A percentile compares a stretch with the other conserved stretches of the same genome.
phyloP scores from a whole-genome alignment of 1,139 yeast genomes.

The Eremothecium coryli region DNA sequence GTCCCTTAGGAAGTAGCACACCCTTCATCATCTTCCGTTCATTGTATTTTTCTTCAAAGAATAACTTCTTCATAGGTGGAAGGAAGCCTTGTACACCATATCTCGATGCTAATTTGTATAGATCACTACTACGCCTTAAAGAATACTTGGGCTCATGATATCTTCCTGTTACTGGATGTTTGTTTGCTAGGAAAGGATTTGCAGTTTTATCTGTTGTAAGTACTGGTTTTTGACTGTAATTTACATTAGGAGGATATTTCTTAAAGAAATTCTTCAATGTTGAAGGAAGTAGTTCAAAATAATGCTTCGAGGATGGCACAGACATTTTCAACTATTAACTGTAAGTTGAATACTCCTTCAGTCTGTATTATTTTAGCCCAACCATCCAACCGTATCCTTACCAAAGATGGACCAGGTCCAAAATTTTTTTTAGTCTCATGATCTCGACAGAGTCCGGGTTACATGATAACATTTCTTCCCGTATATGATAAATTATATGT shows the following conservation, averaged over 20 bases:
- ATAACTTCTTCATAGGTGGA: slow-evolving; percentile 64
- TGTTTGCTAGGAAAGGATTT: slow-evolving; percentile 84
- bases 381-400: too few relatives aligned
- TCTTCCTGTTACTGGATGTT: slow-evolving; percentile 68
- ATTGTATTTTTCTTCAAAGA: slow-evolving; percentile 70
- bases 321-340: too few relatives aligned
- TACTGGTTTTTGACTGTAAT: slow-evolving; percentile 58
- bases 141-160: slow-evolving; percentile 77
- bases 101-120: slow-evolving; percentile 73
- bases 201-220: slow-evolving; percentile 57
- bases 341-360: too few relatives aligned
- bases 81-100: slow-evolving; percentile 72
- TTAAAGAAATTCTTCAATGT: slow-evolving; percentile 68
- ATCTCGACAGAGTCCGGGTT: too few relatives aligned
- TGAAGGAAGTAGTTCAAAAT: slow-evolving; percentile 55
- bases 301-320: slow-evolving; percentile 27
- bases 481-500: too few relatives aligned
- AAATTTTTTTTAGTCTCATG: too few relatives aligned
- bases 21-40: slow-evolving; percentile 70
- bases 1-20: slow-evolving; percentile 68
- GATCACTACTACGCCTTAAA: slow-evolving; percentile 73
- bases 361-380: too few relatives aligned
- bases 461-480: too few relatives aligned
- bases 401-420: too few relatives aligned
- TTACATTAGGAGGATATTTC: slow-evolving; percentile 80